Conservation (phyloP, 2,329 filamentous ascomycete genomes). For the Ophiostoma populinum region DNA sequence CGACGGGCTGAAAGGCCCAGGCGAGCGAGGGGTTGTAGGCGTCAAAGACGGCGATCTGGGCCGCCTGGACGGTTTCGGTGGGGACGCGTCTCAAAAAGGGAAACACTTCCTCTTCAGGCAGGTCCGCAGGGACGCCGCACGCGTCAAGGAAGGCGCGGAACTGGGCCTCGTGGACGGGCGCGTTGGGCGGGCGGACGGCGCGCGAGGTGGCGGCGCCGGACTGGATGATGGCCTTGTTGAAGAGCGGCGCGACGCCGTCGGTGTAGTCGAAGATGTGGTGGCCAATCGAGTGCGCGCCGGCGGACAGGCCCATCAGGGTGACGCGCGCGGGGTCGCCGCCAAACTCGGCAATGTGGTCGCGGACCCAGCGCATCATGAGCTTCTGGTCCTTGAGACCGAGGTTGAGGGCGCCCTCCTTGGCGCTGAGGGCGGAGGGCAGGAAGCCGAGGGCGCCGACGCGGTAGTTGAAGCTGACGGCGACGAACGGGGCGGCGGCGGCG, state of each 20-base stretch:
- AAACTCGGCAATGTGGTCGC: constrained; percentile 10
- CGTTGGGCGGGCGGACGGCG: constrained; percentile 22
- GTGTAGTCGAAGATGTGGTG: constrained; percentile 31
- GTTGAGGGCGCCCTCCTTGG: constrained; percentile 33
- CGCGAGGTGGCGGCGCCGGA: constrained; percentile 23
- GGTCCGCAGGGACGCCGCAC: constrained; percentile 23
- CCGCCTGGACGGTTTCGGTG: constrained; percentile 14
- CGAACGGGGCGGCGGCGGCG: background rate
- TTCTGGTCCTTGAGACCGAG: constrained; percentile 34
- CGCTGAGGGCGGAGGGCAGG: constrained; percentile 26
- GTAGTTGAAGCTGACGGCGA: constrained; percentile 31
- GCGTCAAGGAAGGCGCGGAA: constrained; percentile 29
- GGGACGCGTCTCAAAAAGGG: constrained; percentile 23
- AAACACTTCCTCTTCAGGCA: constrained; percentile 28
- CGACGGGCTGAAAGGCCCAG: constrained; percentile 38
- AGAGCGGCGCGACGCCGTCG: constrained; percentile 19
- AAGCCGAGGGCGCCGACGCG: constrained; percentile 53
- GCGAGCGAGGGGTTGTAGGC: constrained; percentile 20
- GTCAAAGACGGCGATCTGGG: constrained; percentile 19
- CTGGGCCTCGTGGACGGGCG: constrained; percentile 31
- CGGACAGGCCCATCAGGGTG: constrained; percentile 11
- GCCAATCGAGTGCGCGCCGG: constrained; percentile 23
- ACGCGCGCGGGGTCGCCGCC: constrained; percentile 11
- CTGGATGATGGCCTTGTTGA: constrained; percentile 22
- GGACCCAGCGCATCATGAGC: constrained; percentile 13